A percentile compares a stretch with the other conserved stretches of the same genome.
Evolutionary conservation across 2,329 filamentous ascomycete species (phyloP).

Genomic region (Penicillium psychrosexuale): DNA sequence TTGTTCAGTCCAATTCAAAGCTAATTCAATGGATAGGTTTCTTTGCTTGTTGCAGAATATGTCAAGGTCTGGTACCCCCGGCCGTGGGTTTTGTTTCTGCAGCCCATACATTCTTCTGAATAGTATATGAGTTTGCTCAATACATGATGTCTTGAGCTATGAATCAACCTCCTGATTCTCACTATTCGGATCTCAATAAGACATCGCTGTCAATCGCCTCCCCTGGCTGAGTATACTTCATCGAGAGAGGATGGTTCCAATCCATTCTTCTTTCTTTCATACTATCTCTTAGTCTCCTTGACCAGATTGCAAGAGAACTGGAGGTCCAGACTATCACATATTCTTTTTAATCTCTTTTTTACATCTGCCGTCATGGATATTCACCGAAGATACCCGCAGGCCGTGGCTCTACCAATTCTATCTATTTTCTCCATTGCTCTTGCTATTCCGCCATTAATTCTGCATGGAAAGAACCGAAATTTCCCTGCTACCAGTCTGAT

Average conservation of each 20-base stretch:
- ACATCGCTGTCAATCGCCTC: neutral
- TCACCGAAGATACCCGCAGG: conserved; percentile 25
- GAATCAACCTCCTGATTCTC: conserved; percentile 8
- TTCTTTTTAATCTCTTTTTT: neutral
- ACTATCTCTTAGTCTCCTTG: neutral
- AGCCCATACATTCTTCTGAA: conserved; percentile 6
- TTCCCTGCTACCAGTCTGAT: conserved; percentile 58
- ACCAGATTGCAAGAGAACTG: neutral
- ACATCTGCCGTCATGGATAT: conserved; percentile 6
- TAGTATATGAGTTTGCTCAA: neutral
- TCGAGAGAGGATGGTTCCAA: neutral
- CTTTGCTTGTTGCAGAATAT: conserved; percentile 1
- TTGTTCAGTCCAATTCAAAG: neutral
- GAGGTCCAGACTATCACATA: neutral
- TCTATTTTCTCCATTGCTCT: conserved; percentile 52
- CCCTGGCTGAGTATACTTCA: neutral
- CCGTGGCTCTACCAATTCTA: conserved; percentile 48
- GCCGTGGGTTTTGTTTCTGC: conserved; percentile 7
- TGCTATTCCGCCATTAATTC: conserved; percentile 55
- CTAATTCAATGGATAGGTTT: conserved; percentile 5
- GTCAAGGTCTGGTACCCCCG: neutral
- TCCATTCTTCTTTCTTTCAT: neutral
- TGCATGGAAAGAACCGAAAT: conserved; percentile 61
- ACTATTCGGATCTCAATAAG: conserved; percentile 6
- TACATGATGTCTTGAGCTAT: conserved; percentile 2